Conservation (phyloP, 208 protist species). For the Wallacemonas rigidus region DNA sequence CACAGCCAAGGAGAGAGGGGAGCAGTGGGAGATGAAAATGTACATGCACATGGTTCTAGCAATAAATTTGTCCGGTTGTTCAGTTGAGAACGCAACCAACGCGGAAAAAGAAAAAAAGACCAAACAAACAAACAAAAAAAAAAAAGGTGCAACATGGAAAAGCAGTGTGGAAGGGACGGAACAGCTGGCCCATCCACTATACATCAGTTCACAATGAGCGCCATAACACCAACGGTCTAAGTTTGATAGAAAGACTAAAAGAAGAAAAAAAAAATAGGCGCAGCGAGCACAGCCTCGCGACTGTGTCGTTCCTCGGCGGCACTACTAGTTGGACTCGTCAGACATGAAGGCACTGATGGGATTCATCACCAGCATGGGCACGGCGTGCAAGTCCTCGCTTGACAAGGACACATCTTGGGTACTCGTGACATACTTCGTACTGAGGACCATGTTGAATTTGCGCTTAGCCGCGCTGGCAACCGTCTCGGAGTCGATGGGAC, state of each 20-base stretch:
- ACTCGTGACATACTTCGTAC: slow-evolving; percentile 11
- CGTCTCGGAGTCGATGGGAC: not conserved
- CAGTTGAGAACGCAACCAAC: not conserved
- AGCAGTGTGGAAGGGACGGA: too few relatives aligned
- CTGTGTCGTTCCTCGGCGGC: not conserved
- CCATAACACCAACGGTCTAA: too few relatives aligned
- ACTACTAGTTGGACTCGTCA: not conserved
- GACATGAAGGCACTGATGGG: slow-evolving; percentile 5
- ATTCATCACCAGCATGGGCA: slow-evolving; percentile 1
- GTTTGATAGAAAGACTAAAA: too few relatives aligned
- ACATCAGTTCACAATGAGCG: too few relatives aligned
- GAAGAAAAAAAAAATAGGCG: not conserved
- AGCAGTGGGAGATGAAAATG: too few relatives aligned
- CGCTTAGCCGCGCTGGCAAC: not conserved
- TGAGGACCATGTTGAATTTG: slow-evolving; percentile 15
- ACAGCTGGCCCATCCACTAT: too few relatives aligned
- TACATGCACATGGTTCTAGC: too few relatives aligned
- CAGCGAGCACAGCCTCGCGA: not conserved
- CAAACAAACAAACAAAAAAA: too few relatives aligned
- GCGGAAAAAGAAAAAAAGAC: not conserved
- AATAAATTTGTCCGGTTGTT: too few relatives aligned
- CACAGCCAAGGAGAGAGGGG: too few relatives aligned
- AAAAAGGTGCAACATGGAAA: too few relatives aligned
- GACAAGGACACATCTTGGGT: slow-evolving; percentile 9
- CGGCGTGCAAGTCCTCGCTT: slow-evolving; percentile 1